Base-by-base conservation (phyloP, 768 basidiomycete genomes). In the Pisolithus tinctorius region DNA sequence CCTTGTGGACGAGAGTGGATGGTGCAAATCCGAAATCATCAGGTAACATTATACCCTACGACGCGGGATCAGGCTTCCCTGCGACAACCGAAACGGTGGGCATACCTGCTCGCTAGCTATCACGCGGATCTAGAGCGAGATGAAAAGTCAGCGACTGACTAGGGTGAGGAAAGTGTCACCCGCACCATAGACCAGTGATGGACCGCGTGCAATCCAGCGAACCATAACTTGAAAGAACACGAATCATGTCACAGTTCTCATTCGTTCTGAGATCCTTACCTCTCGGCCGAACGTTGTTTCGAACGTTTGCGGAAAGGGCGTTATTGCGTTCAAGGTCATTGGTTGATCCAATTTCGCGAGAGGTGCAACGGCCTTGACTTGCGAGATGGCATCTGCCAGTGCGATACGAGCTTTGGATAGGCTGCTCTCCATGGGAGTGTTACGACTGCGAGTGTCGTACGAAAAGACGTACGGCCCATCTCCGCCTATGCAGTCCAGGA, bases 101-200 rank as follows among this genome's bases (percentile, higher is more conserved):
- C 82, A 52, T 54, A 91, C 89, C 62, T 88, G 69, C 71, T 93
- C 89, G 56, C 88, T 87, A 17, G 87, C 84, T 54, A 92, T 85
- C 14, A 90, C 84, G 47, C 90, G 84, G 49, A 93, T 77, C 88
- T 90, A 17, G 52, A 53, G 49, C 47, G 37, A n/a, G 34, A 41
- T 44, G 40, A 48, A 58, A 41, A 38, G 51, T 46, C 37, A 55
- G 29, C 25, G 47, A 48, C n/a, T 9, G 23, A 39, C 13, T 39
- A 38, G 17, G 36, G 27, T 36, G 40, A 37, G n/a, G 53, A 51
- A 16, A 20, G 13, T 16, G 26, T 20, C 13, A 11, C 3, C 13
- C 23, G 25, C 10, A 88, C 87, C 86, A 90, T 90, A 17, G 88
- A 89, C 88, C 88, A 93, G 63, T 93, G 90, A 67, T 93, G 90